Evolutionary conservation across 305 asterid genomes (phyloP).

Genomic region (Fraxinus baroniana): DNA sequence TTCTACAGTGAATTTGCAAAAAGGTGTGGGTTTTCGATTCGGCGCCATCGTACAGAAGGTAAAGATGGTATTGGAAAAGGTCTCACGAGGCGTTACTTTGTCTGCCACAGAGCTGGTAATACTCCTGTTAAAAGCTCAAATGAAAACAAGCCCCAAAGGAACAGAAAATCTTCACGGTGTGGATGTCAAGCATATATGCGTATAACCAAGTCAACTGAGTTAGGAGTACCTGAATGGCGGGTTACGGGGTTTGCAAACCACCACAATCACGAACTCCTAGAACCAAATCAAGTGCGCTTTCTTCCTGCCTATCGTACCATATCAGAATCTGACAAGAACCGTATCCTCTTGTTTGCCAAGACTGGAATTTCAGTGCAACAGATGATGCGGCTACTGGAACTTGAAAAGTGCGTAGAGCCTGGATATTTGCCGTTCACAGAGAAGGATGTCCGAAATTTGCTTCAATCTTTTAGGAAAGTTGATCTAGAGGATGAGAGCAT

Average conservation of each 20-base stretch:
- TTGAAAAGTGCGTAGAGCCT: constrained; percentile 85
- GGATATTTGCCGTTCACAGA: constrained; percentile 91
- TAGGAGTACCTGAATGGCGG: constrained; percentile 85
- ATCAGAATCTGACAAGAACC: constrained; percentile 79
- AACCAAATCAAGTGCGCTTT: constrained; percentile 94
- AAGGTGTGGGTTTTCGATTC: constrained; percentile 85
- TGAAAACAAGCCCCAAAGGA: constrained; percentile 80
- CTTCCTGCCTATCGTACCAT: constrained; percentile 96
- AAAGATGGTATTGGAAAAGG: constrained; percentile 97
- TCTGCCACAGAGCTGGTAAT: constrained; percentile 97
- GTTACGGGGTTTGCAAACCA: constrained; percentile 85
- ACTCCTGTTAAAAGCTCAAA: constrained; percentile 66
- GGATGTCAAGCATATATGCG: constrained; percentile 98
- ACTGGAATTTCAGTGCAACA: constrained; percentile 96
- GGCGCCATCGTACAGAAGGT: constrained; percentile 93
- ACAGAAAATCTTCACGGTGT: constrained; percentile 88
- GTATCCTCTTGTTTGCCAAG: constrained; percentile 93
- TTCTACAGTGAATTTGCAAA: constrained; percentile 82
- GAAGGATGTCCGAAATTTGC: constrained; percentile 93
- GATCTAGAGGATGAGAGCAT: constrained; percentile 84
- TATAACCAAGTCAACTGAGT: constrained; percentile 74
- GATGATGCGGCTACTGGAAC: constrained; percentile 94
- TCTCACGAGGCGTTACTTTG: constrained; percentile 89
- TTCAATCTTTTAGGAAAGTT: constrained; percentile 74
- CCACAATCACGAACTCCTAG: constrained; percentile 92